Conservation (phyloP, 2,329 filamentous ascomycete species). For the Proliferodiscus dingleyae region DNA sequence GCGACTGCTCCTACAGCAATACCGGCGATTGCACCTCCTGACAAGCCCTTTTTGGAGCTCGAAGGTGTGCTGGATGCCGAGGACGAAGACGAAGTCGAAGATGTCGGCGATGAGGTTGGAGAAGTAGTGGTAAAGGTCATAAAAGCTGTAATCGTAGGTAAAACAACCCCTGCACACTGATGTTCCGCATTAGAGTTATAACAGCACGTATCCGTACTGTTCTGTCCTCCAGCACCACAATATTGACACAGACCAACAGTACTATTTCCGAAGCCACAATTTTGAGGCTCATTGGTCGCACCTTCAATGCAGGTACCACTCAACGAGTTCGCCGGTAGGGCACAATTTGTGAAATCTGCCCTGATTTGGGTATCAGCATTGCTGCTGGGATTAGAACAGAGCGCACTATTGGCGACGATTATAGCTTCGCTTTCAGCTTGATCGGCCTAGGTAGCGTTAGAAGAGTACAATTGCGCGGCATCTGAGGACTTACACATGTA, state of each 20-base stretch:
- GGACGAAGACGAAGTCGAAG: constrained; percentile 13
- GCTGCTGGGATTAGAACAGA: constrained; percentile 64
- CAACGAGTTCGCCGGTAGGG: constrained; percentile 74
- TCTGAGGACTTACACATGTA: constrained; percentile 62
- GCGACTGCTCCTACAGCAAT: constrained; percentile 78
- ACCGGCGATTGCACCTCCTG: constrained; percentile 85
- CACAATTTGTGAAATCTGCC: constrained; percentile 88
- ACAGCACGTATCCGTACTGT: constrained; percentile 94
- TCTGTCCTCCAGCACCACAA: constrained; percentile 76
- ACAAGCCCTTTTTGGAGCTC: constrained; percentile 46
- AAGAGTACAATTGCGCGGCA: constrained; percentile 12
- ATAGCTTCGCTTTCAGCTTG: constrained; percentile 85
- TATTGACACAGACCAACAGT: constrained; percentile 78
- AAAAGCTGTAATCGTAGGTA: constrained; percentile 70
- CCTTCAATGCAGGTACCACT: constrained; percentile 72
- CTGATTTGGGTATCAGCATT: constrained; percentile 74
- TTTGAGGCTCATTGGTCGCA: constrained; percentile 71
- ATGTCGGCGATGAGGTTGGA: constrained; percentile 41
- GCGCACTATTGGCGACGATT: constrained; percentile 65
- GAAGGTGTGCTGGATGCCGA: constrained; percentile 17
- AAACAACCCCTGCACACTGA: constrained; percentile 68
- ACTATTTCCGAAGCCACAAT: constrained; percentile 78
- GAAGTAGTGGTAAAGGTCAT: constrained; percentile 55
- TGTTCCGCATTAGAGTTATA: constrained; percentile 71
- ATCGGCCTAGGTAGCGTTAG: constrained; percentile 53